These are phyloP conservation scores for Wallemia mellicola DNA, from an alignment of 1,284 basidiomycete species.

Conservation along the genomic window DNA sequence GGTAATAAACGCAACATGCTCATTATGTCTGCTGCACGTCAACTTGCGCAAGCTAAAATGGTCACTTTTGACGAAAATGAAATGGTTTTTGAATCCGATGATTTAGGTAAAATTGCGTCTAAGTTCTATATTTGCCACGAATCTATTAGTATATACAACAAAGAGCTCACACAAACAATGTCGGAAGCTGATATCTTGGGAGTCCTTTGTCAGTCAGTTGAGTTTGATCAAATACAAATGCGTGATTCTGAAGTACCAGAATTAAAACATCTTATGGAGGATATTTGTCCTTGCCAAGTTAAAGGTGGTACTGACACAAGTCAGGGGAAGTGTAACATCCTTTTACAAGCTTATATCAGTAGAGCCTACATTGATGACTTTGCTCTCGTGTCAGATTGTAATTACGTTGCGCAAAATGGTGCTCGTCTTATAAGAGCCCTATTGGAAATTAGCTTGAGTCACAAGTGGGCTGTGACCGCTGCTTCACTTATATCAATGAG, in stretches of 20 bases:
- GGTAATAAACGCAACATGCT: constrained; percentile 42
- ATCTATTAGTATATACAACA: constrained; percentile 72
- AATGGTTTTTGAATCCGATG: constrained; percentile 42
- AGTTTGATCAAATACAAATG: constrained; percentile 88
- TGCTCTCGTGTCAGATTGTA: constrained; percentile 80
- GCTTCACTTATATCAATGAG: constrained; percentile 63
- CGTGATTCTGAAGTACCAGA: constrained; percentile 72
- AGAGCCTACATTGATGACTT: constrained; percentile 61
- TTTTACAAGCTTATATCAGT: constrained; percentile 77
- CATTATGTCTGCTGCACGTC: constrained; percentile 35
- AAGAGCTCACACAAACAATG: constrained; percentile 53
- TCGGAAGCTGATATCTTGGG: constrained; percentile 71
- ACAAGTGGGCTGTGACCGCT: constrained; percentile 61
- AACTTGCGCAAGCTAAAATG: constrained; percentile 52
- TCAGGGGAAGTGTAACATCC: constrained; percentile 77
- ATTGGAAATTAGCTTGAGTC: constrained; percentile 73
- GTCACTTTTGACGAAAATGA: constrained; percentile 36
- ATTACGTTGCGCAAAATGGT: constrained; percentile 76
- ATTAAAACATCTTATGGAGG: constrained; percentile 36
- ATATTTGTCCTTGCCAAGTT: constrained; percentile 45
- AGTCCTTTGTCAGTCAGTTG: constrained; percentile 67
- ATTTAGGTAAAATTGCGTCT: constrained; percentile 76
- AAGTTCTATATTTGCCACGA: constrained; percentile 77
- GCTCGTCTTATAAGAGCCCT: constrained; percentile 79
- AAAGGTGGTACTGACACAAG: constrained; percentile 40